These are phyloP conservation scores for Boletus tylopilopsis DNA, from an alignment of 768 basidiomycete species.

Conservation along the genomic window DNA sequence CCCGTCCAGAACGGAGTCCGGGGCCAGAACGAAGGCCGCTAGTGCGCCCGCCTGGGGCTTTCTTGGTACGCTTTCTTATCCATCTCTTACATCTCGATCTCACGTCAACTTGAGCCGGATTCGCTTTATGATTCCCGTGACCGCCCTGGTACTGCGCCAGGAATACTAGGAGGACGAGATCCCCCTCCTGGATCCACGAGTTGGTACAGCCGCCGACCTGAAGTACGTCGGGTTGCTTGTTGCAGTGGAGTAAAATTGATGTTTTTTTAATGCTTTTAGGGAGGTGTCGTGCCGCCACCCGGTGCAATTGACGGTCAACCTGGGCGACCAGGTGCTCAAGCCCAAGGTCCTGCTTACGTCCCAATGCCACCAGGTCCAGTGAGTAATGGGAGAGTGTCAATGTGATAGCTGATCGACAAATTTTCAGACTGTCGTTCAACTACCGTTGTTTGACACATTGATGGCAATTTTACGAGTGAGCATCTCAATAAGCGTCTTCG, in stretches of 20 bases:
- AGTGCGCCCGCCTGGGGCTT: slow-evolving; percentile 21
- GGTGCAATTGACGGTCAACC: slow-evolving; percentile 17
- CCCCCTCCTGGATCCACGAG: slow-evolving; percentile 14
- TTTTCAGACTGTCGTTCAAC: slow-evolving; percentile 52
- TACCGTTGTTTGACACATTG: slow-evolving; percentile 67
- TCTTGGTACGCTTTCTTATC: slow-evolving; percentile 14
- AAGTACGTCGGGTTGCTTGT: slow-evolving; percentile 12
- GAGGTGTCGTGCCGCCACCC: slow-evolving; percentile 23
- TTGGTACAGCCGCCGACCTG: slow-evolving; percentile 23
- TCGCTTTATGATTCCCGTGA: slow-evolving; percentile 16
- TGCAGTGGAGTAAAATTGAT: background rate
- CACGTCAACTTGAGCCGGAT: slow-evolving; percentile 15
- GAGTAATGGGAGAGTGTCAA: slow-evolving; percentile 22
- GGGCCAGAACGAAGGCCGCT: slow-evolving; percentile 21
- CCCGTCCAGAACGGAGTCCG: slow-evolving; percentile 13
- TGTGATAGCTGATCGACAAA: slow-evolving; percentile 1
- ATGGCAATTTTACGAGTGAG: slow-evolving; percentile 65
- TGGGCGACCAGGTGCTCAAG: slow-evolving; percentile 22
- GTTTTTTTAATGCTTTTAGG: slow-evolving; percentile 11
- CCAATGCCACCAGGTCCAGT: slow-evolving; percentile 55
- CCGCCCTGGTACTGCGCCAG: slow-evolving; percentile 27
- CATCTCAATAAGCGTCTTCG: slow-evolving; percentile 3
- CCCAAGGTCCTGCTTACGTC: slow-evolving; percentile 33
- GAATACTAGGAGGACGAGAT: slow-evolving; percentile 13
- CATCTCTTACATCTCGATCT: background rate